phyloP scores from a whole-genome alignment of 345 rosid genomes.

The Citropsis articulata region DNA sequence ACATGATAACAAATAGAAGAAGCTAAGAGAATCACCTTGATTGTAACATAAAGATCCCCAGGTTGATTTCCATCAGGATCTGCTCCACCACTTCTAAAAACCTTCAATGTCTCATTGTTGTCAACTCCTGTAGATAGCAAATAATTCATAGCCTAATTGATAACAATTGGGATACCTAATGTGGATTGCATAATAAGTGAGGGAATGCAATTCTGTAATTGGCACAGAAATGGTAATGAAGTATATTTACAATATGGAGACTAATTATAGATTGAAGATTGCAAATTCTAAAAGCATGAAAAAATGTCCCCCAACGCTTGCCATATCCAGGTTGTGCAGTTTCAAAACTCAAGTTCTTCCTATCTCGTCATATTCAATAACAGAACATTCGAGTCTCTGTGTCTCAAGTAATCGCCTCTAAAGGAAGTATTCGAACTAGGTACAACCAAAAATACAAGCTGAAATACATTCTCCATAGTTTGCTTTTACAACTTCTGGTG shows the following conservation, averaged over 20 bases:
- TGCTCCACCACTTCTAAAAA: constrained; percentile 81
- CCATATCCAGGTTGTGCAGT: neutral
- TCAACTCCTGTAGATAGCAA: constrained; percentile 67
- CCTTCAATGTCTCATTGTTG: constrained; percentile 67
- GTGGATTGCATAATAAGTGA: neutral
- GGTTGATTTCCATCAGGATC: constrained; percentile 97
- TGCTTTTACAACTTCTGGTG: neutral
- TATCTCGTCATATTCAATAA: neutral
- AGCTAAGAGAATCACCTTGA: constrained; percentile 51
- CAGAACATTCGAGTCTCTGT: neutral
- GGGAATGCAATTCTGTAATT: neutral
- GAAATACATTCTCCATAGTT: neutral
- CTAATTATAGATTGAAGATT: neutral
- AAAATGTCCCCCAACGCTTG: neutral
- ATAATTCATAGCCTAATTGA: neutral
- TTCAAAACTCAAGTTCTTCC: neutral
- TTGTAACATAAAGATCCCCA: constrained; percentile 81
- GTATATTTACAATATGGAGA: neutral
- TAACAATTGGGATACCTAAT: neutral
- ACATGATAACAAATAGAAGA: neutral
- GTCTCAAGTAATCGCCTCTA: neutral
- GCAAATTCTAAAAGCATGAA: neutral
- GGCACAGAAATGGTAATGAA: neutral
- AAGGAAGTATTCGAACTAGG: neutral
- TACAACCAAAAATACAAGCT: neutral